Evolutionary conservation across 768 basidiomycete genomes (phyloP), one percentile per base, ranked within the genome.

Genomic region (Lyophyllum decastes): DNA sequence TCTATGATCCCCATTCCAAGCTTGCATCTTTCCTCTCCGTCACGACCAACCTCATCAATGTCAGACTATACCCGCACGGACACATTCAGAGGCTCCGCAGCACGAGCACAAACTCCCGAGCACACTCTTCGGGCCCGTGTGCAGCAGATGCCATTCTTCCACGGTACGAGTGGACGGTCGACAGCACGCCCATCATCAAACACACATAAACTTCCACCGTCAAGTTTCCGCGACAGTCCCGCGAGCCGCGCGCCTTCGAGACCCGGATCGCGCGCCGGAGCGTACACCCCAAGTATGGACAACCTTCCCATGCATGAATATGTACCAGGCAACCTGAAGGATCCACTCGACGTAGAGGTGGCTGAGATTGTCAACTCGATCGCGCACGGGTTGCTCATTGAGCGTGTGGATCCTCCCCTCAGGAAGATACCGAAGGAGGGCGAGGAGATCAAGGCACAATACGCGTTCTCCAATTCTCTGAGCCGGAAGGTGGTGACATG

Each of bases 1-100:
- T 94, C 92, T 5, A 88, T 84, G 84, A 92, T 94, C 55, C 91
- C 91, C 21, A 80, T 92, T 24, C 91, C 92, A 8, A 86, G 81
- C 61, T 76, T 92, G 2, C 87, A 89, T 54, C 73, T 90, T 40
- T 84, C 84, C 2, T 82, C 86, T 4, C 82, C 85, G 9, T 91
- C 90, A 19, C 80, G 90, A 33, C 88, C 91, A 1, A 80, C 81
- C 0, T 85, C 90, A 1, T 80, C 88, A 6, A 83, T 89, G 82
- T 92, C 91, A 6, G 78, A 83, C 57, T 84, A 86, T 64, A 67
- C 64, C 44, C 77, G 80, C 45, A 74, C 83, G 7, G 84, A 83
- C 25, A 76, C 70, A 14, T 84, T 85, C 68, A 76, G 73, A 54
- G 63, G 68, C 8, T 73, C 75, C 8, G 76, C 78, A 21, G 66